Percentiles rank a stretch among this genome's conserved stretches.
These are phyloP conservation scores for Arachis stenosperma DNA, from an alignment of 306 rosid genomes.

Conservation along the genomic window DNA sequence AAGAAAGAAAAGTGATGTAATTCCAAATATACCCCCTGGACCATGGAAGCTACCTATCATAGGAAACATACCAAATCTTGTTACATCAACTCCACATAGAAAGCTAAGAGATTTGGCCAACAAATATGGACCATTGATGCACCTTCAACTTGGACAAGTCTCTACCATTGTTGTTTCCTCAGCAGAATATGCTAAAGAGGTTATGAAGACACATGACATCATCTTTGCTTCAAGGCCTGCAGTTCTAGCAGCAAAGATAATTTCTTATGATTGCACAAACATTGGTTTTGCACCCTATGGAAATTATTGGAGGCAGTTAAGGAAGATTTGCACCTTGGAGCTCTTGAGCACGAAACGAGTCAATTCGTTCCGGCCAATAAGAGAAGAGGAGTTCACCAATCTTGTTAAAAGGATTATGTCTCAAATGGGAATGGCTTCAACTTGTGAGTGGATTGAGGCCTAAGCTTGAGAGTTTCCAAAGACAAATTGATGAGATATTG, in stretches of 20 bases:
- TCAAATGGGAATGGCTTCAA: constrained; percentile 17
- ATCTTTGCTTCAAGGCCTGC: constrained; percentile 20
- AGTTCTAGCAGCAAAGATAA: neutral
- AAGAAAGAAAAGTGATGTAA: neutral
- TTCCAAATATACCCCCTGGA: neutral
- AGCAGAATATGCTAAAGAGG: constrained; percentile 34
- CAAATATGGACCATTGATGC: constrained; percentile 39
- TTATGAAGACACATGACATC: constrained; percentile 31
- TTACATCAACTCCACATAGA: constrained; percentile 21
- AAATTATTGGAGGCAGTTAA: constrained; percentile 13
- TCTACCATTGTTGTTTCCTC: constrained; percentile 33
- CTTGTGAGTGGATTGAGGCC: neutral
- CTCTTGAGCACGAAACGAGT: constrained; percentile 14
- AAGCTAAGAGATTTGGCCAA: constrained; percentile 27
- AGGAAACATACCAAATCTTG: neutral
- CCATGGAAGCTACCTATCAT: neutral
- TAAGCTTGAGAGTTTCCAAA: constrained; percentile 23
- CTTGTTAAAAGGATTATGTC: neutral
- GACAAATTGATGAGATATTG: neutral
- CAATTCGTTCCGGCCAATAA: neutral
- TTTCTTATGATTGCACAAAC: neutral
- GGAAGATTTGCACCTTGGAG: constrained; percentile 15
- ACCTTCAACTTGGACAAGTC: constrained; percentile 39
- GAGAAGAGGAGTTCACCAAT: constrained; percentile 28
- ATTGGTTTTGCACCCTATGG: constrained; percentile 4